Evolutionary conservation across 257 asterid genomes (phyloP), one percentile per base, ranked within the genome.

Genomic region (Marsdenia floribunda): DNA sequence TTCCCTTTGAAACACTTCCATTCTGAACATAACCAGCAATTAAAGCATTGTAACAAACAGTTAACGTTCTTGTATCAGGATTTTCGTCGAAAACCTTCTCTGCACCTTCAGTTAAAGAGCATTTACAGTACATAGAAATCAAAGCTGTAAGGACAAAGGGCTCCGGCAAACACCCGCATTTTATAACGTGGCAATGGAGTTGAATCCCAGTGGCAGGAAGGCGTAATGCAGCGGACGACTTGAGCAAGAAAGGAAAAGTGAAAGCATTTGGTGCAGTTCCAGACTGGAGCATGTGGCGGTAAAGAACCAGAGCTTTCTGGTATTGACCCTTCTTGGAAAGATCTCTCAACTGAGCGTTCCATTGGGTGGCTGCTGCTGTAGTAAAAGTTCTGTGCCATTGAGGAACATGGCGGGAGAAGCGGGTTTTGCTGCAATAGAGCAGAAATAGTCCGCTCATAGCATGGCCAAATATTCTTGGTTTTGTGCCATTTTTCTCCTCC

Each of bases 141-240:
- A 92, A 76, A 46, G 92, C 92, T 37, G 97, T 94, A 65, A 85
- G 92, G 16, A 94, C 96, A 75, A 89, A 92, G 53, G 97, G 99
- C 35, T 94, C 98, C 29, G 73, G 81, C 42, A 72, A 83, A 75
- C 97, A 90, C 16, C 99, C 97, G 3, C 85, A 50, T 84, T 90
- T 94, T 78, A 90, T 55, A 5, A 94, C 86, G 64, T 90, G 96
- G 76, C 89, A 89, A 77, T 92, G 98, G 73, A 94, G 88, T 80
- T 86, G 87, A 26, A 80, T 26, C 55, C 90, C 96, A 26, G 89
- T 58, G 44, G 75, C 10, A 14, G 87, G 87, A 77, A 88, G 82
- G 67, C 85, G 79, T 19, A 89, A 78, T 24, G 92, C 80, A 71
- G 96, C 88, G 14, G 90, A 82, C 67, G 97, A 93, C 82, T 93